Conservation (phyloP, 148 eudicot genomes). For the Spergularia bocconei region DNA sequence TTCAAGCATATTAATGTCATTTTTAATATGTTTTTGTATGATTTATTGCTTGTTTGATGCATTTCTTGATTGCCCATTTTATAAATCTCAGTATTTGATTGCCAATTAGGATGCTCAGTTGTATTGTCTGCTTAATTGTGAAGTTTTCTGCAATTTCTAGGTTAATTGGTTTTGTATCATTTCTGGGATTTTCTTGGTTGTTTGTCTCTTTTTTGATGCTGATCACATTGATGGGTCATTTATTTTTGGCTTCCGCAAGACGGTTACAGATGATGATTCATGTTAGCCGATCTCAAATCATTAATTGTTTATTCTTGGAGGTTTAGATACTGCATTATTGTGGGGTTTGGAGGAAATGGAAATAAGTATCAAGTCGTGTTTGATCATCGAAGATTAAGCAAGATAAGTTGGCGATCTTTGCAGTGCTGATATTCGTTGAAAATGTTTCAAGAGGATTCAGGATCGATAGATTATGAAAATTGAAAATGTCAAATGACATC, state of each 20-base stretch:
- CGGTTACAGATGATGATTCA: too few relatives aligned
- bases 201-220: not conserved
- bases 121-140: not conserved
- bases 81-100: not conserved
- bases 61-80: slow-evolving; percentile 17
- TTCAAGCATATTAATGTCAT: not conserved
- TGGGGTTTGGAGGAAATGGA: not conserved
- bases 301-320: not conserved
- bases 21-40: not conserved
- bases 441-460: not conserved
- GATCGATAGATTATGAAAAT: not conserved
- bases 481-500: not conserved
- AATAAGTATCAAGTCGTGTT: not conserved
- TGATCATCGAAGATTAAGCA: slow-evolving; percentile 2
- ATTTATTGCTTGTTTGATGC: not conserved
- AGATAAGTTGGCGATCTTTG: not conserved
- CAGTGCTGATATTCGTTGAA: not conserved
- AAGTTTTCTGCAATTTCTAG: not conserved
- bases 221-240: not conserved
- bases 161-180: not conserved
- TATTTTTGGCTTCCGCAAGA: not conserved
- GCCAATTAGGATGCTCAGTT: not conserved
- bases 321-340: not conserved
- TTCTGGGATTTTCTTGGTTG: not conserved
- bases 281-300: too few relatives aligned